phyloP scores from a whole-genome alignment of 306 rosid genomes.

The Clitoria ternatea region DNA sequence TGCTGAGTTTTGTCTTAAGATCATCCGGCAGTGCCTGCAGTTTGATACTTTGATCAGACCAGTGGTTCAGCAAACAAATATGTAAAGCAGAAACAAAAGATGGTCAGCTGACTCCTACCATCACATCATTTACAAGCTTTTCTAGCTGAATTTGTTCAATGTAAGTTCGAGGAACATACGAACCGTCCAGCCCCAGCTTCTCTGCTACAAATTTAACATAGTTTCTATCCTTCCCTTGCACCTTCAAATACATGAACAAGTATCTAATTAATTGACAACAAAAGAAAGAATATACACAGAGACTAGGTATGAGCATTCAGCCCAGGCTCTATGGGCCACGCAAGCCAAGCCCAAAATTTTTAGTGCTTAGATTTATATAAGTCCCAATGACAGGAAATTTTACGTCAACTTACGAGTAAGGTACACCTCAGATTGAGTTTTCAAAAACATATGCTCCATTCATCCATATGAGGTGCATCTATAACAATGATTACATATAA shows the following conservation, averaged over 20 bases:
- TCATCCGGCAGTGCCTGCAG: conserved; percentile 95
- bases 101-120: conserved; percentile 49
- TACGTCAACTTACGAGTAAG: neutral
- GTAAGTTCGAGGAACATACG: conserved; percentile 91
- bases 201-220: conserved; percentile 65
- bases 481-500: too few species aligned
- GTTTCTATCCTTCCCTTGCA: conserved; percentile 88
- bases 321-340: neutral
- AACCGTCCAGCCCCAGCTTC: conserved; percentile 81
- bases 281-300: conserved; percentile 7
- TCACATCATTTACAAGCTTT: conserved; percentile 95
- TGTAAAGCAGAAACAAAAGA: conserved; percentile 21
- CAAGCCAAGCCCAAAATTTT: conserved; percentile 5
- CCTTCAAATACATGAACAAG: conserved; percentile 50
- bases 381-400: neutral
- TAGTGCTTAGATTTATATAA: neutral
- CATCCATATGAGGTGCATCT: neutral
- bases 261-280: conserved; percentile 10
- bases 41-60: conserved; percentile 41
- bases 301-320: neutral
- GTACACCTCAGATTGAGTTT: neutral
- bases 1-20: conserved; percentile 79
- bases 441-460: neutral
- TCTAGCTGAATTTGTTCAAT: conserved; percentile 99
- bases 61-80: conserved; percentile 15